Evolutionary conservation across 192 early-diverging fungal species (phyloP), one percentile per base, ranked within the genome.

Genomic region (Mortierella antarctica): DNA sequence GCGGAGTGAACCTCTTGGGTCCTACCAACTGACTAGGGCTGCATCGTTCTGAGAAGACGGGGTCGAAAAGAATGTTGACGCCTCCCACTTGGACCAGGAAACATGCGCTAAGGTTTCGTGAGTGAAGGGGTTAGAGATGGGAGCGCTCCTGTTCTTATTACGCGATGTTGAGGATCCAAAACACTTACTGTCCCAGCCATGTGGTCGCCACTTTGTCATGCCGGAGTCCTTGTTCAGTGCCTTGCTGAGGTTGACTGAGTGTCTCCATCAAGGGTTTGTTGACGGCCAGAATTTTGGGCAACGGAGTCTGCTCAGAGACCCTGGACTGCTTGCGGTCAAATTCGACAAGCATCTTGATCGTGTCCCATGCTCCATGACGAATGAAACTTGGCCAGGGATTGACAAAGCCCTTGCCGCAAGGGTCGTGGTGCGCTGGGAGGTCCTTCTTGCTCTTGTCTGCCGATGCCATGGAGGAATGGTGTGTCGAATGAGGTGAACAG

Each of bases 1-100:
- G 86, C 20, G 85, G 82, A 0, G 88, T 92, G 69, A 82, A 85
- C 18, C 94, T 89, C 67, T 90, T 90, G 15, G 91, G 93, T 0
- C 93, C 94, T 2, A 85, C 83, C 52, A 83, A 89, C 71, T 90
- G 88, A 10, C 86, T 74, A 2, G 93, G 93, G 60, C 91, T 92
- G 83, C 93, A 95, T 63, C 94, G 82, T 11, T 88, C 71, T 3
- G 92, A 93, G 60, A 92, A 93, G 41, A 91, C 86, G 0, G 94
- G 94, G 63, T 96, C 94, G 65, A 89, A 92, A 1, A 96, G 74
- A 40, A 96, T 83, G 47, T 90, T 93, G 45, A 91, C 83, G 6
- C 90, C 88, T 41, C 89, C 86, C 5, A 92, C 53, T 65, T 91
- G 89, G 15, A 95, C 79, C 42, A 95, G 49, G 17, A 93, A 81